These are phyloP conservation scores for Eimeria praecox DNA, from an alignment of 169 alveolate genomes.

Conservation along the genomic window DNA sequence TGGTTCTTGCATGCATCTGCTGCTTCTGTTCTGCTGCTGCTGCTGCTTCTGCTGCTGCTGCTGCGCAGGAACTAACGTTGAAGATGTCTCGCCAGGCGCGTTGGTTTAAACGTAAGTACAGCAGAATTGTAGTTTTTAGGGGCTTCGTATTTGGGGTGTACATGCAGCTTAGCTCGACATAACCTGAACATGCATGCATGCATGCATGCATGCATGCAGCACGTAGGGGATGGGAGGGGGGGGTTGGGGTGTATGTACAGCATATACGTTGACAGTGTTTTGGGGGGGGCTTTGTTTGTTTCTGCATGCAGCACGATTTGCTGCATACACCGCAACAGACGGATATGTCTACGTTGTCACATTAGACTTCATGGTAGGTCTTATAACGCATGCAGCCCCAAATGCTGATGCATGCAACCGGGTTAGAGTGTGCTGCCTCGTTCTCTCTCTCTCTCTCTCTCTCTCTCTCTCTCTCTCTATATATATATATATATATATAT, in stretches of 20 bases:
- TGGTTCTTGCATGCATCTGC: background rate
- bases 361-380: conserved; percentile 21
- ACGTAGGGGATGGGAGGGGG: background rate
- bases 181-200: background rate
- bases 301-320: background rate
- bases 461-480: too few relatives aligned
- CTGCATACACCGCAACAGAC: conserved; percentile 18
- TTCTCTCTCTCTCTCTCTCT: background rate
- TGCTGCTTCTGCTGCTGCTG: background rate
- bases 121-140: background rate
- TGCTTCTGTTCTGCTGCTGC: background rate
- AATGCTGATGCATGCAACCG: background rate
- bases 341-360: conserved; percentile 35
- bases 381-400: background rate
- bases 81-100: conserved; percentile 50
- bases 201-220: background rate
- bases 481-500: too few relatives aligned
- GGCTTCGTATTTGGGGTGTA: background rate
- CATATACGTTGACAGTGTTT: background rate
- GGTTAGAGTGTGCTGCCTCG: background rate
- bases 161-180: background rate
- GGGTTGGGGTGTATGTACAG: background rate
- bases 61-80: conserved; percentile 13
- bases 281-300: background rate
- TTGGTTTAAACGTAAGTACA: conserved; percentile 26